Conservation (phyloP, 2,329 filamentous ascomycete species). For the Fonsecaea nubica region DNA sequence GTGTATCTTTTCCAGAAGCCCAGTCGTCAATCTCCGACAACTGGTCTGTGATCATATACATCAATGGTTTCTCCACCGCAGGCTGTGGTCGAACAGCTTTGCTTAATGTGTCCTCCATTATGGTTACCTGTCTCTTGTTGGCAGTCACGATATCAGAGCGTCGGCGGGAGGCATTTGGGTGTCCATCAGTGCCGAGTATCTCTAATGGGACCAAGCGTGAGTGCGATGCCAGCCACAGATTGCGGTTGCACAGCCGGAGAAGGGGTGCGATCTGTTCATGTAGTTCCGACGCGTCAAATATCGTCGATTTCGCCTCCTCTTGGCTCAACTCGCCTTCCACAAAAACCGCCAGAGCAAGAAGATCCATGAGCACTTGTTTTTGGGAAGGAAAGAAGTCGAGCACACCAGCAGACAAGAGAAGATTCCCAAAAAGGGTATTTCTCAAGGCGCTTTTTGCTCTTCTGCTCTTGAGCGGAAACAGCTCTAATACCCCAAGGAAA, state of each 20-base stretch:
- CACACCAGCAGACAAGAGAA: conserved; percentile 71
- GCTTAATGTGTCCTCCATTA: conserved; percentile 54
- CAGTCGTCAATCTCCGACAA: conserved; percentile 54
- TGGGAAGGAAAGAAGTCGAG: conserved; percentile 79
- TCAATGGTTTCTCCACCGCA: conserved; percentile 49
- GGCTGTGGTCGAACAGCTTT: conserved; percentile 52
- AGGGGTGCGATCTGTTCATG: conserved; percentile 72
- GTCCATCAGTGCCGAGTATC: conserved; percentile 31
- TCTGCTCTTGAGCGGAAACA: conserved; percentile 47
- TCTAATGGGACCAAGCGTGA: conserved; percentile 46
- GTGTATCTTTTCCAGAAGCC: conserved; percentile 57
- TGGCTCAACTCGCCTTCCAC: conserved; percentile 83
- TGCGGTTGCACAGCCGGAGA: conserved; percentile 74
- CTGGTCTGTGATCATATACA: conserved; percentile 51
- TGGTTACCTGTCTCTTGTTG: conserved; percentile 44
- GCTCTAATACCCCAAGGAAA: conserved; percentile 59
- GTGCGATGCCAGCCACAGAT: conserved; percentile 65
- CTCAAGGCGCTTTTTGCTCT: conserved; percentile 42
- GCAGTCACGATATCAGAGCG: conserved; percentile 39
- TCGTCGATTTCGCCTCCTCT: conserved; percentile 67
- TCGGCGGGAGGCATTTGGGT: conserved; percentile 42
- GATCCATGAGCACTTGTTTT: conserved; percentile 77
- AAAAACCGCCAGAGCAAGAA: conserved; percentile 82
- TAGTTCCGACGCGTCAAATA: conserved; percentile 64
- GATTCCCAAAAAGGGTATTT: conserved; percentile 32